Evolutionary conservation across 495 filamentous ascomycete genomes (phyloP).

Genomic region (Rostrohypoxylon terebratum): DNA sequence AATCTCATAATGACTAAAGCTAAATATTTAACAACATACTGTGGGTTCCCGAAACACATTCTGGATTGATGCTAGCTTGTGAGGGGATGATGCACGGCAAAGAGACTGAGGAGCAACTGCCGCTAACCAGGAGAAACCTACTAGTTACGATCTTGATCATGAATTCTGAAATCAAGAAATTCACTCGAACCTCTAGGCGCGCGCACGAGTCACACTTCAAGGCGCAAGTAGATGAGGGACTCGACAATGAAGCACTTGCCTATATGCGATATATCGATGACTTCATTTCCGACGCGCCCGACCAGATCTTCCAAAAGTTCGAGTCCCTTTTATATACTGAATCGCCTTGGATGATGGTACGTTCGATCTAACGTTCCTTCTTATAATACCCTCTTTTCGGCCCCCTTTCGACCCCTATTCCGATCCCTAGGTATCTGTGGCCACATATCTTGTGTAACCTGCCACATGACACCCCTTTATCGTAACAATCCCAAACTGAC

Average conservation of each 20-base stretch:
- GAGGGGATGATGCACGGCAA: not conserved
- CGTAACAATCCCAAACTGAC: not conserved
- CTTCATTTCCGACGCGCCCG: slow-evolving; percentile 17
- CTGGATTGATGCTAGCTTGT: not conserved
- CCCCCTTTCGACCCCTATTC: not conserved
- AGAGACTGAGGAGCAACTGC: not conserved
- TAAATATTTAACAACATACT: slow-evolving; percentile 9
- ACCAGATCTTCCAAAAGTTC: slow-evolving; percentile 23
- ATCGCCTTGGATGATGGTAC: slow-evolving; percentile 1
- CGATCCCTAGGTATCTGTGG: not conserved
- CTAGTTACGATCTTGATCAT: slow-evolving; percentile 11
- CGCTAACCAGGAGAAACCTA: not conserved
- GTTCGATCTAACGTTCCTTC: not conserved
- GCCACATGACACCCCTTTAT: not conserved
- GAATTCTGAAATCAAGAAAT: slow-evolving; percentile 11
- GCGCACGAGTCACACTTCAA: slow-evolving; percentile 27
- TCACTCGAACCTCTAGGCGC: slow-evolving; percentile 14
- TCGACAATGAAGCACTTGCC: slow-evolving; percentile 19
- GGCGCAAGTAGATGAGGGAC: not conserved
- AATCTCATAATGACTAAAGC: slow-evolving; percentile 4
- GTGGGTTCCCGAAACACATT: not conserved
- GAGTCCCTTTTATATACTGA: slow-evolving; percentile 11
- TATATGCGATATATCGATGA: slow-evolving; percentile 38
- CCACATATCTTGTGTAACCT: not conserved
- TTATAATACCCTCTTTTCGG: not conserved